phyloP scores from a whole-genome alignment of 257 asterid species.

The Nicotiana undulata region DNA sequence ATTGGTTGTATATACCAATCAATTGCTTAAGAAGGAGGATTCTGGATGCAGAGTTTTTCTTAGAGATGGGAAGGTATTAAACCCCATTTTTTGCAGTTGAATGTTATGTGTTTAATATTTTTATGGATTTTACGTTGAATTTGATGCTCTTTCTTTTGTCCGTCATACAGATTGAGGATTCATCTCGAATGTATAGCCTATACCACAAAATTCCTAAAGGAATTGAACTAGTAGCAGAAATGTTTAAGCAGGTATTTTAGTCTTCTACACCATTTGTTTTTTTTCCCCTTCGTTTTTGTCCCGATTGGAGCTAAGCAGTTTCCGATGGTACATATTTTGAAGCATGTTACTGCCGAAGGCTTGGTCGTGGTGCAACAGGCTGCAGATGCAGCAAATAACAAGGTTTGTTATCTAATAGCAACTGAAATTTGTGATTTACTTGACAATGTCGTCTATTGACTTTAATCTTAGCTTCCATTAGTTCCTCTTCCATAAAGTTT shows the following conservation, averaged over 20 bases:
- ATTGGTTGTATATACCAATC: slow-evolving; percentile 49
- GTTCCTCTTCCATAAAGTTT: background rate
- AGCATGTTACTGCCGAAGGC: slow-evolving; percentile 48
- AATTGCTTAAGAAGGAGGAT: slow-evolving; percentile 53
- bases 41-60: slow-evolving; percentile 55
- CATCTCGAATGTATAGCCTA: slow-evolving; percentile 56
- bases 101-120: background rate
- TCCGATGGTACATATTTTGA: slow-evolving; percentile 9
- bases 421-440: background rate
- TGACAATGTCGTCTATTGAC: background rate
- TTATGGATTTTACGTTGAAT: background rate
- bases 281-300: background rate
- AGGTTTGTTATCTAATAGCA: slow-evolving; percentile 18
- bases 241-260: slow-evolving; percentile 38
- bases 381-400: slow-evolving; percentile 37
- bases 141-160: background rate
- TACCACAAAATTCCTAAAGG: slow-evolving; percentile 51
- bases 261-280: background rate
- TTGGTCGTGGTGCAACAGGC: slow-evolving; percentile 41
- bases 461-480: background rate
- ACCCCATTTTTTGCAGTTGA: background rate
- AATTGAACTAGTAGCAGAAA: slow-evolving; percentile 45
- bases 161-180: slow-evolving; percentile 39
- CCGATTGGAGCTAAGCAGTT: background rate
- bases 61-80: slow-evolving; percentile 42